Base-by-base conservation (phyloP, 257 asterid species). In the Primulina eburnea region DNA sequence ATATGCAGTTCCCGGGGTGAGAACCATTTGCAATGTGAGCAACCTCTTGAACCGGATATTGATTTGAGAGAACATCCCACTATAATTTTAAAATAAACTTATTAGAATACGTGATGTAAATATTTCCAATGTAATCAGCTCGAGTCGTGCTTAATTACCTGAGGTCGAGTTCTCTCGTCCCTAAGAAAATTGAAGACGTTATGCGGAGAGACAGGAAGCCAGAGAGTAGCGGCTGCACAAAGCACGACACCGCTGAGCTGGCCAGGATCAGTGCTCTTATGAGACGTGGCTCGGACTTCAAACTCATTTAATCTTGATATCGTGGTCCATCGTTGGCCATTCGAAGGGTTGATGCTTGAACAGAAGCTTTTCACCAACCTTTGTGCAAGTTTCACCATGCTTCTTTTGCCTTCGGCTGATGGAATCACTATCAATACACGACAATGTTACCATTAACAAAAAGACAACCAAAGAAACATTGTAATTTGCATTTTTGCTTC, bases 1-100 rank as follows among this genome's bases (percentile, higher is more conserved):
- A 91, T 24, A 89, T 86, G 80, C 96, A 92, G 33, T 92, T 94
- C 64, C 99, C 98, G 5, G 96, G 93, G 79, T 94, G 90, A 61
- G 99, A 86, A 60, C 99, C 99, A 64, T 89, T 94, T 18, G 92
- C 93, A 28, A 94, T 88, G 77, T 84, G 96, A 18, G 95, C 95
- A 62, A 94, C 88, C 47, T 89, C 98, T 79, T 92, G 95, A 8
- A 94, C 96, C 1, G 99, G 95, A 61, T 86, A 86, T 73, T 89
- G 96, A 74, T 85, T 86, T 33, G 95, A 87, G 60, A 94, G 92
- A 16, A 88, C 97, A 80, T 94, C 99, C 99, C 98, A 94, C 99
- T 94, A 50, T 50, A 50, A 6, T 4, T 50, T 17, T 0, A 50
- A 50, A 50, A 14, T 16, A 1, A 50, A 50, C 57, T 24, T 14